Evolutionary conservation across 495 filamentous ascomycete genomes (phyloP), one percentile per base, ranked within the genome.

Genomic region (Aspergillus mulundensis): DNA sequence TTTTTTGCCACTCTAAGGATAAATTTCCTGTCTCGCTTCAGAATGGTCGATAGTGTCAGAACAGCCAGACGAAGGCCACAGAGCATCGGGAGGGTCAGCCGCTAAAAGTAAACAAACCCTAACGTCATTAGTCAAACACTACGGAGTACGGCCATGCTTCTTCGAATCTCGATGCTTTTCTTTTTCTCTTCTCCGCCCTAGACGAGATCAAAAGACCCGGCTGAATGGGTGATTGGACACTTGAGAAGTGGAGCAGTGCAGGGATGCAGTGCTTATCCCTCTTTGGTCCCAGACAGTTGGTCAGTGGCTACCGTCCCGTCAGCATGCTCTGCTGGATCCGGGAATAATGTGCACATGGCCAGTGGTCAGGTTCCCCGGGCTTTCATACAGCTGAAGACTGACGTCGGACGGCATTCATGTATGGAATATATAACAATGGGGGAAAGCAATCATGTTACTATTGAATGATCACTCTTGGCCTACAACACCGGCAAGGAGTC

Each of bases 181-280:
- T 49, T 56, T 39, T 44, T 25, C 30, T 18, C 51, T 56, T 53
- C 42, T 56, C 57, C 47, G 50, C 60, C 47, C 46, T 58, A 43
- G 18, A 48, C 50, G 49, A 54, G 46, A 28, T 54, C 21, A 39
- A 57, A 56, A 56, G 49, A 50, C 41, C 46, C 50, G 48, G 54
- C 28, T 53, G 36, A 38, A 42, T 28, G 42, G 55, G 44, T 60
- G 52, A 59, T 56, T 57, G 56, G 59, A 52, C 44, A 28, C 36
- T 61, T n/a, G 20, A 5, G 1, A 28, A 39, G 65, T 68, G 65
- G 65, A 61, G 60, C 54, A 50, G 42, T 51, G 58, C 66, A 62
- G 58, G 60, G 66, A 60, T 68, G 43, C 57, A 57, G 62, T 68
- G 66, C 66, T 68, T 68, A 65, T 61, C 55, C 56, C 45, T 34